Evolutionary conservation across 192 early-diverging fungal species (phyloP).

Genomic region (Backusella sp.): DNA sequence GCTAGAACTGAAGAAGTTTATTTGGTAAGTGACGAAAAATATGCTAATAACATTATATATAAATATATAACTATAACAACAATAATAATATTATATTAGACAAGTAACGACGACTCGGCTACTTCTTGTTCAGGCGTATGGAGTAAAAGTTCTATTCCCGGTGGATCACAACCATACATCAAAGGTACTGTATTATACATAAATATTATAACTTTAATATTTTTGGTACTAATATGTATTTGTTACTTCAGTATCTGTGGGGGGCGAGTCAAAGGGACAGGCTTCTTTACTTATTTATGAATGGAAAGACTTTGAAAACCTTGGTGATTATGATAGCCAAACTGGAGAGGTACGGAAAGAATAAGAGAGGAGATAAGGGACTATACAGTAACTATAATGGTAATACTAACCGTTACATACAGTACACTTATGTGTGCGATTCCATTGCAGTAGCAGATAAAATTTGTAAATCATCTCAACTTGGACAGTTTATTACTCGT

Average conservation of each 20-base stretch:
- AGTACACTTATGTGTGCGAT: slow-evolving; percentile 50
- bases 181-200: slow-evolving; percentile 19
- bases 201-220: not conserved
- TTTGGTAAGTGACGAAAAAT: slow-evolving; percentile 8
- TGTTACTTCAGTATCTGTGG: slow-evolving; percentile 27
- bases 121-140: slow-evolving; percentile 36
- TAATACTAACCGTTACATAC: not conserved
- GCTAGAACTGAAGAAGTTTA: slow-evolving; percentile 12
- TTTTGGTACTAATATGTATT: not conserved
- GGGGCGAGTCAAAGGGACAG: slow-evolving; percentile 31
- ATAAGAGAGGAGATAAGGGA: not conserved
- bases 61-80: not conserved
- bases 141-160: slow-evolving; percentile 37
- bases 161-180: slow-evolving; percentile 37
- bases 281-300: slow-evolving; percentile 47
- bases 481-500: slow-evolving; percentile 58
- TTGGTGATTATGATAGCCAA: slow-evolving; percentile 35
- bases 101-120: slow-evolving; percentile 28
- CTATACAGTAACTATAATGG: not conserved
- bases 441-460: slow-evolving; percentile 48
- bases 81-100: slow-evolving; percentile 7
- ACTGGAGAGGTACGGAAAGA: slow-evolving; percentile 17
- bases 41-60: not conserved
- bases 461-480: slow-evolving; percentile 48
- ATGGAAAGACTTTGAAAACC: slow-evolving; percentile 41